These are phyloP conservation scores for Plasmopara halstedii DNA, from an alignment of 352 stramenopile species.

Conservation along the genomic window DNA sequence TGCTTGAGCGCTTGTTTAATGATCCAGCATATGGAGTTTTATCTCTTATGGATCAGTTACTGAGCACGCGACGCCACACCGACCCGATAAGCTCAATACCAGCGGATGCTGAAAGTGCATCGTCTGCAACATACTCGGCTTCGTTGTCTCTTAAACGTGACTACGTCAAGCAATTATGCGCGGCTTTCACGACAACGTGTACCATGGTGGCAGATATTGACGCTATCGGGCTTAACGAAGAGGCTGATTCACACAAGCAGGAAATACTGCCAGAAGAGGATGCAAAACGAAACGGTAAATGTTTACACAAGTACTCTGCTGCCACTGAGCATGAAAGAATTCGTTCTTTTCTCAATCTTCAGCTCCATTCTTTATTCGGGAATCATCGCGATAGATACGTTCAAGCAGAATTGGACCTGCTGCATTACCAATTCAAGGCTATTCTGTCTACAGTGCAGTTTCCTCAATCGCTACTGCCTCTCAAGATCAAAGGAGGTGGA, in stretches of 20 bases:
- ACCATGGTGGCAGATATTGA: slow-evolving; percentile 43
- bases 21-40: slow-evolving; percentile 74
- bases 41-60: slow-evolving; percentile 61
- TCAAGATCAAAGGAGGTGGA: slow-evolving; percentile 16
- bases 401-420: slow-evolving; percentile 52
- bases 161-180: slow-evolving; percentile 56
- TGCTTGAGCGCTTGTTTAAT: slow-evolving; percentile 69
- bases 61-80: slow-evolving; percentile 29
- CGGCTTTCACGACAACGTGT: slow-evolving; percentile 60
- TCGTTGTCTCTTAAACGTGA: slow-evolving; percentile 15
- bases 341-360: slow-evolving; percentile 56
- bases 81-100: slow-evolving; percentile 1
- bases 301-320: background rate
- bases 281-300: background rate
- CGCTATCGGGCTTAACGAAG: slow-evolving; percentile 8
- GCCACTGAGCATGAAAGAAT: slow-evolving; percentile 36
- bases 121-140: background rate
- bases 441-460: slow-evolving; percentile 41
- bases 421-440: slow-evolving; percentile 39
- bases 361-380: slow-evolving; percentile 75
- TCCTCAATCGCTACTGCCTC: slow-evolving; percentile 31
- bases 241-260: slow-evolving; percentile 3
- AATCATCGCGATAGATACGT: slow-evolving; percentile 66
- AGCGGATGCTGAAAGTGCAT: background rate
- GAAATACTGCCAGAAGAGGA: slow-evolving; percentile 1